Percentiles rank a stretch among this genome's conserved stretches.
These are phyloP conservation scores for Saccharomycopsis capsularis DNA, from an alignment of 805 yeast species.

Conservation along the genomic window DNA sequence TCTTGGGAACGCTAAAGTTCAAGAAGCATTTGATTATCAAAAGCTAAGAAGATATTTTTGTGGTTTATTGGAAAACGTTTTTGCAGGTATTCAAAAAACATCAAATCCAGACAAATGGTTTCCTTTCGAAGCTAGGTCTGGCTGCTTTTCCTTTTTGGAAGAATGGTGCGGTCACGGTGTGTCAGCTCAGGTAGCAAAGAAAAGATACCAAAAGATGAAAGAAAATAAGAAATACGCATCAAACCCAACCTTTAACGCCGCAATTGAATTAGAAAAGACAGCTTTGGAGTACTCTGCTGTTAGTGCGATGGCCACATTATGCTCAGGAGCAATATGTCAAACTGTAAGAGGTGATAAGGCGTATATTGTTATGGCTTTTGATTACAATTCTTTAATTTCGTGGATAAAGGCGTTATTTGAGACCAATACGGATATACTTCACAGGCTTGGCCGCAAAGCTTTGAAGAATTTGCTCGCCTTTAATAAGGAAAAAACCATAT, in stretches of 20 bases:
- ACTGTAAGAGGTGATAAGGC: constrained; percentile 40
- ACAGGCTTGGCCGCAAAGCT: constrained; percentile 62
- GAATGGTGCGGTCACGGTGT: constrained; percentile 96
- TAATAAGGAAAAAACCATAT: constrained; percentile 50
- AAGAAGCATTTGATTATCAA: constrained; percentile 64
- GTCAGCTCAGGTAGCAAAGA: constrained; percentile 49
- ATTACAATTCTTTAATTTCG: constrained; percentile 54
- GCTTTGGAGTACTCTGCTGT: constrained; percentile 67
- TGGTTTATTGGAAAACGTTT: constrained; percentile 72
- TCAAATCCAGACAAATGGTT: constrained; percentile 49
- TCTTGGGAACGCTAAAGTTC: constrained; percentile 49
- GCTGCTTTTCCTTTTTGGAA: constrained; percentile 73
- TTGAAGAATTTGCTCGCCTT: constrained; percentile 54
- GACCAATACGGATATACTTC: constrained; percentile 41
- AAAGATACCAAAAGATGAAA: constrained; percentile 56
- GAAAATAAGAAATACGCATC: constrained; percentile 31
- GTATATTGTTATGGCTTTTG: constrained; percentile 56
- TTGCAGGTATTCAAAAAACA: constrained; percentile 42
- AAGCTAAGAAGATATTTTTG: constrained; percentile 77
- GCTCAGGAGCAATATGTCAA: constrained; percentile 64
- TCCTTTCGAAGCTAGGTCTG: constrained; percentile 81
- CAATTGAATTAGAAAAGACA: constrained; percentile 31
- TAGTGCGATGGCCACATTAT: constrained; percentile 77
- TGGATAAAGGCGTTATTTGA: constrained; percentile 76
- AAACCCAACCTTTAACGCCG: constrained; percentile 27